Evolutionary conservation across 2,329 filamentous ascomycete genomes (phyloP).

Genomic region (Microdochium nivale): DNA sequence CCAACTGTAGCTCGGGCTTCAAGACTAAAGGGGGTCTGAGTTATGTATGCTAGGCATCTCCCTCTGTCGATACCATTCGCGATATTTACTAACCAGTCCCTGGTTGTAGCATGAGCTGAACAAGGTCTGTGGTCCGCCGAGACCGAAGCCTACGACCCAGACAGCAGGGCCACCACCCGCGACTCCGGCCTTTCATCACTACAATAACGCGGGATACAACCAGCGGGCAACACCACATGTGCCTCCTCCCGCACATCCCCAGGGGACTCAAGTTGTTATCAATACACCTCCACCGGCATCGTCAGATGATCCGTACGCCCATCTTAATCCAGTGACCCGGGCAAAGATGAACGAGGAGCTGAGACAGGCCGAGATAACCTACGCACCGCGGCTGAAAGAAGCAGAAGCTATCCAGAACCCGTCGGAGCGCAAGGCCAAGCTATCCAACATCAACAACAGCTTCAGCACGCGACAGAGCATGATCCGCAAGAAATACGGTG

Average conservation of each 20-base stretch:
- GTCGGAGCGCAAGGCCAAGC: conserved; percentile 15
- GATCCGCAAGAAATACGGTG: conserved; percentile 50
- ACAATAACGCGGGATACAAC: not conserved
- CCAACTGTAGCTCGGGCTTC: conserved; percentile 37
- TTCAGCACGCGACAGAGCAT: conserved; percentile 47
- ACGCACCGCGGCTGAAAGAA: conserved; percentile 31
- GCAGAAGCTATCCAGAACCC: conserved; percentile 28
- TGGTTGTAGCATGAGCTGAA: conserved; percentile 26
- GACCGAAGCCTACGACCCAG: not conserved
- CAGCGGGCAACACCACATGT: not conserved
- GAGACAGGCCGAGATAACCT: conserved; percentile 25
- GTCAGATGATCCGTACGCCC: conserved; percentile 30
- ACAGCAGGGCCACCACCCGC: not conserved
- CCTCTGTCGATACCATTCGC: not conserved
- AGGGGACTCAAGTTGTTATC: not conserved
- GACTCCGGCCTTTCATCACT: not conserved
- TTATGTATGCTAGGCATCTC: conserved; percentile 25
- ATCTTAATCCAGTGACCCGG: conserved; percentile 25
- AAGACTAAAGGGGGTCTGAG: conserved; percentile 27
- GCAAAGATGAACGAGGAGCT: conserved; percentile 27
- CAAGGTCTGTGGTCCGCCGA: conserved; percentile 32
- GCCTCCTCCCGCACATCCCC: not conserved
- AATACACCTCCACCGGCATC: conserved; percentile 5
- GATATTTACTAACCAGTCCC: conserved; percentile 5
- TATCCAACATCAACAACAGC: conserved; percentile 39